Evolutionary conservation across 306 rosid genomes (phyloP).

Genomic region (Myrica gale): DNA sequence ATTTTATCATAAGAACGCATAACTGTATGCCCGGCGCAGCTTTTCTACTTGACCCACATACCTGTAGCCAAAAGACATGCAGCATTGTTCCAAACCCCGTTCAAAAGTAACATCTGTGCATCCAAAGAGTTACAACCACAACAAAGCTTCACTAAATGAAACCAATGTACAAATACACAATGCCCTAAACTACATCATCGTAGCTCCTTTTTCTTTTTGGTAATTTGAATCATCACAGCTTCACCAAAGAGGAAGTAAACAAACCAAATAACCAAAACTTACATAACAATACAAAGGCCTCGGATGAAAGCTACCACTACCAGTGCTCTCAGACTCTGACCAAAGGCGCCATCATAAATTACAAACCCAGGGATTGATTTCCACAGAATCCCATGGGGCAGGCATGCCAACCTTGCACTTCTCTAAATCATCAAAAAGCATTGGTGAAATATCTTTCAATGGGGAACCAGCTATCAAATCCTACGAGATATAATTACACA

Average conservation of each 20-base stretch:
- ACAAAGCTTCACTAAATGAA: conserved; percentile 53
- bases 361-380: conserved; percentile 44
- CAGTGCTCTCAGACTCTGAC: conserved; percentile 43
- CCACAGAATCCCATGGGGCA: conserved; percentile 53
- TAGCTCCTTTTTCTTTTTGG: background rate
- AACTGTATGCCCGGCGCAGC: no score
- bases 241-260: conserved; percentile 59
- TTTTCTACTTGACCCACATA: no score
- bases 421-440: conserved; percentile 46
- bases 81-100: no score
- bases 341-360: conserved; percentile 59
- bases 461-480: conserved; percentile 48
- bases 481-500: conserved; percentile 62
- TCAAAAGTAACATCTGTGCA: background rate
- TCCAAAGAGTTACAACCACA: conserved; percentile 38
- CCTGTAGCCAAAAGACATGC: no score
- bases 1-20: no score
- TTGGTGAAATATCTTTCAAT: conserved; percentile 37
- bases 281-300: conserved; percentile 47
- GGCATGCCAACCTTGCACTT: conserved; percentile 68
- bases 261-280: conserved; percentile 42
- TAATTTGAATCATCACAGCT: conserved; percentile 52
- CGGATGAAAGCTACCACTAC: conserved; percentile 32
- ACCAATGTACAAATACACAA: conserved; percentile 58
- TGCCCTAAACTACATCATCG: conserved; percentile 26